A percentile compares a stretch with the other conserved stretches of the same genome.
Conservation (phyloP, 495 filamentous ascomycete genomes). For the Trichoderma virens region DNA sequence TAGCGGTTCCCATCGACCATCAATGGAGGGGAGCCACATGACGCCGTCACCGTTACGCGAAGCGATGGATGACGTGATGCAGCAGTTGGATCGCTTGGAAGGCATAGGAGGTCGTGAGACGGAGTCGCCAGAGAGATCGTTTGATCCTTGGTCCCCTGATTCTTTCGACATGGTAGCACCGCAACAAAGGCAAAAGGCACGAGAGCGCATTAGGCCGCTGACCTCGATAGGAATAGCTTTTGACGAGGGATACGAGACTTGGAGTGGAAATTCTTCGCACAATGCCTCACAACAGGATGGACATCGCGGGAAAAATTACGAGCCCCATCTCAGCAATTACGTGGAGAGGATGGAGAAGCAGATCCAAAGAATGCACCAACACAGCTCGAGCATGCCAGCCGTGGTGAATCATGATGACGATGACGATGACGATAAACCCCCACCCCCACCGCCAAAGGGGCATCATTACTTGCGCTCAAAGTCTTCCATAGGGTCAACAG, state of each 20-base stretch:
- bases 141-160: constrained; percentile 87
- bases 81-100: constrained; percentile 85
- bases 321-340: constrained; percentile 70
- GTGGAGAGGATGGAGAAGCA: constrained; percentile 83
- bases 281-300: constrained; percentile 29
- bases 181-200: constrained; percentile 28
- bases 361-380: constrained; percentile 61
- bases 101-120: constrained; percentile 64
- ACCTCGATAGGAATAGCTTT: constrained; percentile 61
- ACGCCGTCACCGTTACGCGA: constrained; percentile 88
- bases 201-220: constrained; percentile 46
- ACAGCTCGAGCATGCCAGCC: constrained; percentile 33
- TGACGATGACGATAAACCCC: constrained; percentile 38
- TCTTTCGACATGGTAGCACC: constrained; percentile 61
- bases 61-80: constrained; percentile 98
- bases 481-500: constrained; percentile 37
- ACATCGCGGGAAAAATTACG: constrained; percentile 44
- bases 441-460: constrained; percentile 58
- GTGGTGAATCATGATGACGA: constrained; percentile 19
- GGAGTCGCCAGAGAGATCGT: constrained; percentile 44
- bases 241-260: constrained; percentile 47
- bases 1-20: background rate
- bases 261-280: constrained; percentile 37
- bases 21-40: constrained; percentile 34
- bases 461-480: constrained; percentile 38